Base-by-base conservation (phyloP, 305 asterid species). In the Fraxinus velutina region DNA sequence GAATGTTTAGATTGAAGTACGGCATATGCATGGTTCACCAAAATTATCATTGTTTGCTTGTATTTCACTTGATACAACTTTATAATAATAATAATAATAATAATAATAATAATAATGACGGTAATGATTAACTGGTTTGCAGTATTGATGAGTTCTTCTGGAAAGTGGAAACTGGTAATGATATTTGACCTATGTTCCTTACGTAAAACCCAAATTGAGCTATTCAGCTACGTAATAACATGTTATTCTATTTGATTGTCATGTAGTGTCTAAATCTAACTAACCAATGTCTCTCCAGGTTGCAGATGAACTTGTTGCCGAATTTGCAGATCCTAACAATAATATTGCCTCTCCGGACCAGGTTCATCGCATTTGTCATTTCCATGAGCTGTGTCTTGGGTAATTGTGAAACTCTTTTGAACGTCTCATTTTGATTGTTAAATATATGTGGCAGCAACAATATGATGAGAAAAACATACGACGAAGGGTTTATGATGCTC, bases 381-480 rank as follows among this genome's bases (percentile, higher is more conserved):
- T 70, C 78, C 77, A 60, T 78, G 22, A 80, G 34, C 29, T 84
- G 17, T 80, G 73, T 77, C 52, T 52, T 44, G 22, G 52, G 33
- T 81, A 13, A 21, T 9, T 77, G 4, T 3, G 21, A 52, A 85
- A 78, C 75, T 9, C 52, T 62, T 80, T 78, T 79, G 78, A 78
- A 75, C 73, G 76, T 57, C 78, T 24, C 17, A 75, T 66, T 78
- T 17, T 52, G 75, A 29, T 75, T 80, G 27, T 79, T 62, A 33
- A 78, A 82, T 77, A 50, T 80, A 71, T 80, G 44, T 81, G 55
- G 39, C 98, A 96, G 98, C 97, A 93, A 91, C 99, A 91, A 88
- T 94, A 96, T 84, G 99, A 96, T 78, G 99, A 94, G 93, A 96
- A 96, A 86, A 96, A 96, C 83, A 96, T 96, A 80, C 92, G 99